phyloP scores from a whole-genome alignment of 1,284 basidiomycete genomes.

The Abortiporus biennis region DNA sequence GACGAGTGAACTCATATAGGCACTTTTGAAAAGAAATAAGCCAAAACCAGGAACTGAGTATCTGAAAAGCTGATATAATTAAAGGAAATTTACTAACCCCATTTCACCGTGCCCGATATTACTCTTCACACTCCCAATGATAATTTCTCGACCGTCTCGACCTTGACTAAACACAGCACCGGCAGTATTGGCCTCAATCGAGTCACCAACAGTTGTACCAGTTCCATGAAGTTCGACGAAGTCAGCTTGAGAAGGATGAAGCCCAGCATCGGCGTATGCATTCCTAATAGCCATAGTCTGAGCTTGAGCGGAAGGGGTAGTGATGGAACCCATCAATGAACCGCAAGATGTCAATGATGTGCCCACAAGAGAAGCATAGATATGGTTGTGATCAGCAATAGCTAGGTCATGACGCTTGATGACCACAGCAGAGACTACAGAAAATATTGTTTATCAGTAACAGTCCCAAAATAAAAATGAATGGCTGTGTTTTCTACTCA shows the following conservation, averaged over 20 bases:
- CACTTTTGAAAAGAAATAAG: too few relatives aligned
- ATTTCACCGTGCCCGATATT: conserved; percentile 34
- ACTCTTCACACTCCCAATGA: conserved; percentile 40
- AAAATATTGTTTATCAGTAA: too few relatives aligned
- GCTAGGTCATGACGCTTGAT: conserved; percentile 21
- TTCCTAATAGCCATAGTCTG: conserved; percentile 29
- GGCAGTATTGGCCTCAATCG: conserved; percentile 43
- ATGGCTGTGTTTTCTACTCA: too few relatives aligned
- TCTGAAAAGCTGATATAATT: conserved; percentile 9
- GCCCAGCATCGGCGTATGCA: conserved; percentile 24
- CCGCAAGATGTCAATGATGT: conserved; percentile 10
- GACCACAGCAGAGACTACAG: conserved; percentile 18
- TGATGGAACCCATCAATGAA: background rate
- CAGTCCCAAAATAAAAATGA: too few relatives aligned
- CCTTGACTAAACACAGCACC: conserved; percentile 29
- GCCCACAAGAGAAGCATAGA: conserved; percentile 23
- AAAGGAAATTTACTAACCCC: background rate
- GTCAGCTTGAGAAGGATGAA: conserved; percentile 33
- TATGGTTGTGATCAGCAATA: conserved; percentile 20
- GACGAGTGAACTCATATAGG: conserved; percentile 34
- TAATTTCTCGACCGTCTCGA: conserved; percentile 16
- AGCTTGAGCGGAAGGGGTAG: conserved; percentile 27
- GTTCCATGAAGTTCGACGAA: conserved; percentile 45
- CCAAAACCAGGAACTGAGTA: conserved; percentile 25
- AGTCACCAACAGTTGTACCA: conserved; percentile 44